Evolutionary conservation across 2,329 filamentous ascomycete genomes (phyloP).

Genomic region (Scorias spongiosa): DNA sequence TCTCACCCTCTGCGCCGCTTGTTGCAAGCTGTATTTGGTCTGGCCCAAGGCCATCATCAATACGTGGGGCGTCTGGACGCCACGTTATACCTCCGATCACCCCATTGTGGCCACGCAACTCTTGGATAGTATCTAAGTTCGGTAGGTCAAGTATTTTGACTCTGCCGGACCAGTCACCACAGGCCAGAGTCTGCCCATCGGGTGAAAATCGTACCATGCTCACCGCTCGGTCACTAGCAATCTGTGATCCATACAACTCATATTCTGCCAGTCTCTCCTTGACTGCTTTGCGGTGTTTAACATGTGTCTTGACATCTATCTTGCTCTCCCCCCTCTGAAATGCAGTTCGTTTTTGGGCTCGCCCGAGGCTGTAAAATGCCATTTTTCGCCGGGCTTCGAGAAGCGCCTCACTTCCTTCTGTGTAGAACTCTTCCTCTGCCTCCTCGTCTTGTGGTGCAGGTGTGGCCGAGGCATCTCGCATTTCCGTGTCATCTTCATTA

Average conservation of each 20-base stretch:
- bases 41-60: constrained; percentile 50
- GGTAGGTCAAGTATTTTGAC: constrained; percentile 78
- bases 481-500: constrained; percentile 33
- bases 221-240: constrained; percentile 76
- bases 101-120: constrained; percentile 70
- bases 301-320: constrained; percentile 76
- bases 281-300: constrained; percentile 78
- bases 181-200: constrained; percentile 66
- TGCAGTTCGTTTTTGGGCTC: constrained; percentile 60
- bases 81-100: constrained; percentile 83
- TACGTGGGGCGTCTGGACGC: constrained; percentile 68
- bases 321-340: constrained; percentile 67
- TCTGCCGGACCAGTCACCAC: constrained; percentile 84
- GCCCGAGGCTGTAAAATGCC: constrained; percentile 67
- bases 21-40: constrained; percentile 72
- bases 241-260: constrained; percentile 86
- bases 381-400: constrained; percentile 65
- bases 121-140: constrained; percentile 59
- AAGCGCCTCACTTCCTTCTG: constrained; percentile 59
- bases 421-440: constrained; percentile 90
- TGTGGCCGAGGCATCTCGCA: constrained; percentile 44
- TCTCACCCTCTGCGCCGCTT: constrained; percentile 72
- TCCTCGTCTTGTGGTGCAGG: constrained; percentile 46
- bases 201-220: constrained; percentile 87
- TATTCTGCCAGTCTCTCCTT: constrained; percentile 72